Evolutionary conservation across 768 basidiomycete genomes (phyloP), one percentile per base, ranked within the genome.

Genomic region (Gymnopilus junonius): DNA sequence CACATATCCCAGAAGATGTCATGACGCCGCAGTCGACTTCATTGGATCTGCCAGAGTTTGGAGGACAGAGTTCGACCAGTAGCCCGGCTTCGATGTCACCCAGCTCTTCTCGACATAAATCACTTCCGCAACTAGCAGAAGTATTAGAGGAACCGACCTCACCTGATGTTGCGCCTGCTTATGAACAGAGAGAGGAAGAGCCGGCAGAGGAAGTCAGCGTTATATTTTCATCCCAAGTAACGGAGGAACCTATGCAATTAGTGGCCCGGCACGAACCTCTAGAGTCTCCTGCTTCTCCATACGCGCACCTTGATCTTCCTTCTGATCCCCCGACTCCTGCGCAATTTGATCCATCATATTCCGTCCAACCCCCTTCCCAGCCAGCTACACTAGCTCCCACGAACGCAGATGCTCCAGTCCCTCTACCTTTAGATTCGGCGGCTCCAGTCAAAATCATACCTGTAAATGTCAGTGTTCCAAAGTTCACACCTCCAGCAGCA

Each of bases 401-500:
- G 34, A n/a, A 27, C 46, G 20, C 55, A 23, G 39, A 51, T 31
- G 27, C 46, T 10, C 37, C 35, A 2, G 4, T 21, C 23, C 39
- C 23, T 27, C 25, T 7, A 2, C 54, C n/a, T 17, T 32, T 35
- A n/a, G 17, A 53, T 35, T 29, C 54, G 8, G 21, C 35, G 17
- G 6, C 61, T 17, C 21, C 55, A 46, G 12, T 55, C 25, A 64
- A 56, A 45, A 35, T 63, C 8, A 56, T 46, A 15, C 27, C 64
- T 23, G 29, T 59, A 45, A 56, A 46, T 6, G 32, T 25, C 27
- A 23, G 58, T 17, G 61, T 71, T 25, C 72, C 77, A 0, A 74
- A 79, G 57, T 78, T 89, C 42, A 73, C 79, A 0, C 79, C 81
- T 0, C 83, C 89, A 0, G 82, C 85, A 1, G 58, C 77, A 15